Evolutionary conservation across 2,329 filamentous ascomycete species (phyloP), one percentile per base, ranked within the genome.

Genomic region (Penicillium hesseltinei): DNA sequence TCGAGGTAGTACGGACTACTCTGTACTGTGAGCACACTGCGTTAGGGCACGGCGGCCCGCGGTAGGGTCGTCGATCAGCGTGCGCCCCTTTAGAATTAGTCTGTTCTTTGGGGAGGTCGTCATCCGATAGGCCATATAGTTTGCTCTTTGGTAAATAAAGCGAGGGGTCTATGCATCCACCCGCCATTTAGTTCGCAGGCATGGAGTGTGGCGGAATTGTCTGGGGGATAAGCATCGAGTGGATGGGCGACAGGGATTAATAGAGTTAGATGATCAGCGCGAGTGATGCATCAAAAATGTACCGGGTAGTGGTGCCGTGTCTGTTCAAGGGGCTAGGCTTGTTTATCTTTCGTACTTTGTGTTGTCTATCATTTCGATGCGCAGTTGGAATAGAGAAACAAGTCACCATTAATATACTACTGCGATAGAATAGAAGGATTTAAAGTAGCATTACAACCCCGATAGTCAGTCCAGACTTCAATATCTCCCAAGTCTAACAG

Each of bases 151-250:
- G 11, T 42, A 42, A 53, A 53, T 27, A 8, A 56, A 40, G 54
- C 49, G 42, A 56, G 54, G 35, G 49, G 42, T 13, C 15, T 39
- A 31, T 52, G 48, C 54, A 42, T 35, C 6, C 25, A 56, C 54
- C 54, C 47, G 42, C 42, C 21, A 39, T 52, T 56, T 27, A 13
- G 49, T 38, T 36, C 5, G 5, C 8, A 25, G 35, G 25, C 25
- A 39, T 51, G 48, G 21, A 21, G 23, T 46, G 48, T 56, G 54
- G 47, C 40, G 27, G 40, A 46, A 53, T 42, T 27, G 29, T 56
- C 54, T 52, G 54, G 54, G 33, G 54, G 48, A 42, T 56, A 46
- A 46, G 48, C 21, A 46, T 47, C 21, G 51, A 56, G 48, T 49
- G 31, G 54, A 40, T 21, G 33, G 40, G 48, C 5, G 25, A 36